phyloP scores from a whole-genome alignment of 257 asterid genomes.

The Primulina huaijiensis region DNA sequence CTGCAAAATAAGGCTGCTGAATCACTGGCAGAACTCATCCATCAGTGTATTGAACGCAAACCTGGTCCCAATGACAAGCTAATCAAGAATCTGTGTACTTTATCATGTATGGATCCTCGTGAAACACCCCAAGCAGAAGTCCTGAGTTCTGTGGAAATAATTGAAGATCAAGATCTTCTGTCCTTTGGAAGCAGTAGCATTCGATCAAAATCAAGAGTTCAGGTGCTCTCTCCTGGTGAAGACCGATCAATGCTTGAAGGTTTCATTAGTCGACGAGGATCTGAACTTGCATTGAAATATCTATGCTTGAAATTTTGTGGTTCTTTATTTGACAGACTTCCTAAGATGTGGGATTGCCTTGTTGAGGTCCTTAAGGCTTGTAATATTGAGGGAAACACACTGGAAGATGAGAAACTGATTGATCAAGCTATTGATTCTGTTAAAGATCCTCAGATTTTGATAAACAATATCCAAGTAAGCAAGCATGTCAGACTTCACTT shows the following conservation, averaged over 20 bases:
- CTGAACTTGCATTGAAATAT: conserved; percentile 88
- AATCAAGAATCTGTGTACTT: conserved; percentile 75
- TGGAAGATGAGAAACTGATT: conserved; percentile 64
- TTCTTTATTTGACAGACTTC: conserved; percentile 79
- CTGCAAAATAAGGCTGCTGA: conserved; percentile 94
- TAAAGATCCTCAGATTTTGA: conserved; percentile 77
- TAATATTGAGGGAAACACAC: conserved; percentile 50
- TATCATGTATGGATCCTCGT: conserved; percentile 89
- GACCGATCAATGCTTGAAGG: conserved; percentile 89
- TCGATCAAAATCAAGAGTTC: conserved; percentile 67
- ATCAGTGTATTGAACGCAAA: conserved; percentile 77
- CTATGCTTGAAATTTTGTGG: conserved; percentile 82
- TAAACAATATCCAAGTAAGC: conserved; percentile 91
- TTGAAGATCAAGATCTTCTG: conserved; percentile 87
- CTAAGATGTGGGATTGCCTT: conserved; percentile 94
- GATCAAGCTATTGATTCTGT: conserved; percentile 59
- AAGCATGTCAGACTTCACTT: conserved; percentile 19
- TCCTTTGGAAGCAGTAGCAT: conserved; percentile 59
- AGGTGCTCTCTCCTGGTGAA: conserved; percentile 67
- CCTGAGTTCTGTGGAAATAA: conserved; percentile 70
- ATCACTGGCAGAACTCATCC: conserved; percentile 87
- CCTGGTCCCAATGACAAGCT: conserved; percentile 98
- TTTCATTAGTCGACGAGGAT: conserved; percentile 86
- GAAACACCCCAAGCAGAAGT: conserved; percentile 96
- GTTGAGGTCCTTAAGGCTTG: conserved; percentile 89